Evolutionary conservation across 129 eudicot species (phyloP).

Genomic region (Flaveria linearis): DNA sequence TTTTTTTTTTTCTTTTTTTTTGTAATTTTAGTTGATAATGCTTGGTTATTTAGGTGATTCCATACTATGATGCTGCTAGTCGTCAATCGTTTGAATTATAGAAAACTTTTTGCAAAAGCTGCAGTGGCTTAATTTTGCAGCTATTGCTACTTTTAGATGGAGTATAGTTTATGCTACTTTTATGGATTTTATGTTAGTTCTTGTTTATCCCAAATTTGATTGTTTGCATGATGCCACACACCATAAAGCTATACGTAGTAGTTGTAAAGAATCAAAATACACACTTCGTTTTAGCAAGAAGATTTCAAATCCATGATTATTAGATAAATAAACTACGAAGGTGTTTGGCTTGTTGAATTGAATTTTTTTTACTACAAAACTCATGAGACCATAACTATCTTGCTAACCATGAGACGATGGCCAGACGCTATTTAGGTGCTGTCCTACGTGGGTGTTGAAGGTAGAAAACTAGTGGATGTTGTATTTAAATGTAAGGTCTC

Average conservation of each 20-base stretch:
- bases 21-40: not conserved
- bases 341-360: no score
- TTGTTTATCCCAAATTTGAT: not conserved
- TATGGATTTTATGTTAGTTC: not conserved
- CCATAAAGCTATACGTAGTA: not conserved
- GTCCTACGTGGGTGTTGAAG: no score
- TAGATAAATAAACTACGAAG: no score
- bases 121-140: not conserved
- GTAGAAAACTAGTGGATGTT: no score
- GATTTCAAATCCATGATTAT: no score
- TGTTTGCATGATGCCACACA: not conserved
- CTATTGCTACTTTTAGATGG: constrained; percentile 1
- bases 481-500: no score
- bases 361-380: no score
- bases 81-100: constrained; percentile 9
- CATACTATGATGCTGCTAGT: not conserved
- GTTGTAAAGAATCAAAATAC: no score
- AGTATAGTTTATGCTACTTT: not conserved
- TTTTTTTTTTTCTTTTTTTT: not conserved
- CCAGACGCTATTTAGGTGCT: no score
- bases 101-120: constrained; percentile 8
- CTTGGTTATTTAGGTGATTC: constrained; percentile 1
- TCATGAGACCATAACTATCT: no score
- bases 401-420: no score
- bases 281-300: no score